Conservation (phyloP, 2,329 filamentous ascomycete genomes). For the Colletotrichum tropicicola region DNA sequence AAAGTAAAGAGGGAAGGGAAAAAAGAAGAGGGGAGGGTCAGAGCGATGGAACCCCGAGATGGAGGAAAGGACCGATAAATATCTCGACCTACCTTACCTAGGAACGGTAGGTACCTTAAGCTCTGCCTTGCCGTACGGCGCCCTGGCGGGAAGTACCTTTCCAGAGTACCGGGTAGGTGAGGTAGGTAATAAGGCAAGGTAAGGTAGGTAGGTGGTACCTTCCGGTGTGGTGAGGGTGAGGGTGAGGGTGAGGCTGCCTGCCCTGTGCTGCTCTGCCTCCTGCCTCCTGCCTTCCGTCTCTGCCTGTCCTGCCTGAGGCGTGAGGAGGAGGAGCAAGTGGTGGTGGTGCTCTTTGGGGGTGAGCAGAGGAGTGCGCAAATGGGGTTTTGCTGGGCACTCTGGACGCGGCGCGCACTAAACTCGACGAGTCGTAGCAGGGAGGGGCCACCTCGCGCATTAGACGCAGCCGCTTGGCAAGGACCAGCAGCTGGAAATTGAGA, state of each 20-base stretch:
- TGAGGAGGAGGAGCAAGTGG: not conserved
- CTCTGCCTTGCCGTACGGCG: not conserved
- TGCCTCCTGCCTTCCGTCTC: not conserved
- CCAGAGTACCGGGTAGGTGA: no score
- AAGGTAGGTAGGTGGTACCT: not conserved
- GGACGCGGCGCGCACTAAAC: not conserved
- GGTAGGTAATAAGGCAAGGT: not conserved
- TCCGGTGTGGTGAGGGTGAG: not conserved
- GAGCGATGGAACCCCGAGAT: constrained; percentile 22
- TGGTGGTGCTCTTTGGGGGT: not conserved
- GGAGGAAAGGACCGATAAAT: constrained; percentile 30
- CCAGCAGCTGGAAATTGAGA: not conserved
- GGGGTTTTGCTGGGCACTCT: not conserved
- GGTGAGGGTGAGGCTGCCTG: not conserved
- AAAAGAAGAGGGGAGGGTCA: constrained; percentile 21
- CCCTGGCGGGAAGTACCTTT: no score
- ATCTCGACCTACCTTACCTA: not conserved
- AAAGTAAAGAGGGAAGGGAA: constrained; percentile 16
- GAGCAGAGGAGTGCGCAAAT: not conserved
- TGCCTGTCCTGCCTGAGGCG: not conserved
- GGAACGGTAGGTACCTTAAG: not conserved
- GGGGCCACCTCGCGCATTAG: no score
- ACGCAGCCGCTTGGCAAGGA: constrained; percentile 10
- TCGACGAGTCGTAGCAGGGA: not conserved
- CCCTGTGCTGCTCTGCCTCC: not conserved